Conservation (phyloP, 345 rosid genomes). For the Eucalyptus melliodora region DNA sequence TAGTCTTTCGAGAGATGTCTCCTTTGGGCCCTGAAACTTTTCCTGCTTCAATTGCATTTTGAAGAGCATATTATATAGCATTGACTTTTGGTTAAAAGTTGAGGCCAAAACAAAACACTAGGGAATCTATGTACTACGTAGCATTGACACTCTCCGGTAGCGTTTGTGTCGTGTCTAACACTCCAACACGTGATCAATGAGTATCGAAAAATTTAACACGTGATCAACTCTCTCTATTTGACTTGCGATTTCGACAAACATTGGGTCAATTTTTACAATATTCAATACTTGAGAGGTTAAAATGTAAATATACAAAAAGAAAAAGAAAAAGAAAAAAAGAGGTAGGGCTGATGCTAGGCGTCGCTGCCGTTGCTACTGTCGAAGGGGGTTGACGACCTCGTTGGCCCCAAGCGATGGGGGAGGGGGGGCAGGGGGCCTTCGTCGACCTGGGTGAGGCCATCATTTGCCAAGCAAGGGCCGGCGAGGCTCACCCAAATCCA, state of each 20-base stretch:
- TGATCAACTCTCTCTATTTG: accelerated
- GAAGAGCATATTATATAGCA: neutral
- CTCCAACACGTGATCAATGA: accelerated
- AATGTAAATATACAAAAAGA: too few species aligned
- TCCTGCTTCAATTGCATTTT: neutral
- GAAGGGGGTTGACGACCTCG: accelerated
- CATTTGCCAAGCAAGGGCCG: too few species aligned
- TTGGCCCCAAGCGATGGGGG: accelerated
- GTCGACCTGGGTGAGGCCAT: too few species aligned
- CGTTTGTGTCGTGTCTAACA: accelerated
- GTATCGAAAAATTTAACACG: accelerated
- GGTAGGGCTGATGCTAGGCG: too few species aligned
- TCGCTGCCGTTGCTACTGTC: accelerated
- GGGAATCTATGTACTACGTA: neutral
- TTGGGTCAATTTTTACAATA: too few species aligned
- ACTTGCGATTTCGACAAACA: accelerated
- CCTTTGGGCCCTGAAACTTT: neutral
- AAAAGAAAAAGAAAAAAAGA: too few species aligned
- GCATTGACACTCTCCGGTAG: accelerated
- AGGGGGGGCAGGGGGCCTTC: too few species aligned
- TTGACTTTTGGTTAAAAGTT: neutral
- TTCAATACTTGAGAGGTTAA: too few species aligned
- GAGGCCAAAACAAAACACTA: neutral
- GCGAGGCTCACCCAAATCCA: accelerated
- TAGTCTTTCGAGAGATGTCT: neutral